Percentiles rank a stretch among this genome's conserved stretches.
Conservation (phyloP, 2,329 filamentous ascomycete species). For the Fonsecaea nubica region DNA sequence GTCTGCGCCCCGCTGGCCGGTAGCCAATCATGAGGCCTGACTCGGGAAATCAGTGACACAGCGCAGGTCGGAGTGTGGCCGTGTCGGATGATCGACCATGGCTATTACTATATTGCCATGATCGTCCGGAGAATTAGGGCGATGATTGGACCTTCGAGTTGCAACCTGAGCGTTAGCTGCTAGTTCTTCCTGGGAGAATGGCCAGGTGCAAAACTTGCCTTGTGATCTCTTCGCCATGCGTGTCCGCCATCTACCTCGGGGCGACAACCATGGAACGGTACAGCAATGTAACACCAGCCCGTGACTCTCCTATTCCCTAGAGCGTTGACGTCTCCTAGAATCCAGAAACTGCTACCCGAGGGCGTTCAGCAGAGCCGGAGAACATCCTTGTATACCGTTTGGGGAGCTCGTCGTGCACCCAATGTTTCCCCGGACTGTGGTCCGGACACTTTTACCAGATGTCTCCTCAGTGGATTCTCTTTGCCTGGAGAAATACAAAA, state of each 20-base stretch:
- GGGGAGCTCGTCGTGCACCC: neutral
- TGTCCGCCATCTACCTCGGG: neutral
- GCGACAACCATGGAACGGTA: neutral
- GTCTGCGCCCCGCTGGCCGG: neutral
- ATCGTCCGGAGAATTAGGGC: neutral
- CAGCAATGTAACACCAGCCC: neutral
- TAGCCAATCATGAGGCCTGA: neutral
- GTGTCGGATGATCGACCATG: neutral
- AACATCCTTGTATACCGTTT: neutral
- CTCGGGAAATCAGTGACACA: neutral
- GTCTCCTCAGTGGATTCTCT: constrained; percentile 5
- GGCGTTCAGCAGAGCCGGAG: neutral
- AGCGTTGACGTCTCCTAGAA: neutral
- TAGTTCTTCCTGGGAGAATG: neutral
- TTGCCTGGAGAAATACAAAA: constrained; percentile 12
- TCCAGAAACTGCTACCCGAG: constrained; percentile 1
- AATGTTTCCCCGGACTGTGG: neutral
- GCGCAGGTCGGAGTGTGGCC: constrained; percentile 13
- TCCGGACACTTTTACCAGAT: neutral
- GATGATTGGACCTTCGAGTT: too few species aligned
- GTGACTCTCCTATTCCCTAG: neutral
- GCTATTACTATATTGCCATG: neutral
- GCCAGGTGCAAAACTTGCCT: neutral
- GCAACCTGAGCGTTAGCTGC: neutral
- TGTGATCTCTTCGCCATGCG: constrained; percentile 2